These are phyloP conservation scores for Withania somnifera DNA, from an alignment of 305 asterid species.

Conservation along the genomic window DNA sequence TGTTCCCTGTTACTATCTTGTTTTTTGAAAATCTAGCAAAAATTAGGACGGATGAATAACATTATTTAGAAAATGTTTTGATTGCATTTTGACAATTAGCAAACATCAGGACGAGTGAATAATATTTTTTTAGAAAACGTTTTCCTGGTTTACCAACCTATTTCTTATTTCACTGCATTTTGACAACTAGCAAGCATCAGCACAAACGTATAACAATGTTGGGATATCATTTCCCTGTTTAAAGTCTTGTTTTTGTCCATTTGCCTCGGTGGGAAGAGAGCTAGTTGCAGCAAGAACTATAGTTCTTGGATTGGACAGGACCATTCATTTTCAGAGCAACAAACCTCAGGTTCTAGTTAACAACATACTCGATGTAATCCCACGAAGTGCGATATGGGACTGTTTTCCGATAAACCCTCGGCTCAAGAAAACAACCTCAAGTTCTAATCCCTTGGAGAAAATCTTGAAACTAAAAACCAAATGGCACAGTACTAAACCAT, in stretches of 20 bases:
- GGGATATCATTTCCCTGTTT: neutral
- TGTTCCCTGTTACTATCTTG: neutral
- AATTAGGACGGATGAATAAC: neutral
- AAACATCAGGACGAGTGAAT: neutral
- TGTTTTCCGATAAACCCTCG: no score
- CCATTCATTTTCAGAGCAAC: neutral
- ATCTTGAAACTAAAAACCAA: neutral
- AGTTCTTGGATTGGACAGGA: neutral
- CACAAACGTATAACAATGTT: neutral
- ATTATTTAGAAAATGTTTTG: neutral
- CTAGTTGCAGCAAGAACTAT: neutral
- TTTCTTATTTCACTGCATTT: neutral
- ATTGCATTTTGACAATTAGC: neutral
- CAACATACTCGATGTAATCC: no score
- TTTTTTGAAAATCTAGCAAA: neutral
- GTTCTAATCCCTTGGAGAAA: neutral
- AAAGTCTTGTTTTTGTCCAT: neutral
- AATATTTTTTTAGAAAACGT: neutral
- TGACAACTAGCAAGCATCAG: neutral
- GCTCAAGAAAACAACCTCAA: no score
- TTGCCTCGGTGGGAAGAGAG: neutral
- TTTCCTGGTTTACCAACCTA: neutral
- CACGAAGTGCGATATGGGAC: no score
- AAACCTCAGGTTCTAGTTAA: neutral
- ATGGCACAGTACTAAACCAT: neutral